Base-by-base conservation (phyloP, 2,329 filamentous ascomycete genomes). In the Lachnellula subtilissima region DNA sequence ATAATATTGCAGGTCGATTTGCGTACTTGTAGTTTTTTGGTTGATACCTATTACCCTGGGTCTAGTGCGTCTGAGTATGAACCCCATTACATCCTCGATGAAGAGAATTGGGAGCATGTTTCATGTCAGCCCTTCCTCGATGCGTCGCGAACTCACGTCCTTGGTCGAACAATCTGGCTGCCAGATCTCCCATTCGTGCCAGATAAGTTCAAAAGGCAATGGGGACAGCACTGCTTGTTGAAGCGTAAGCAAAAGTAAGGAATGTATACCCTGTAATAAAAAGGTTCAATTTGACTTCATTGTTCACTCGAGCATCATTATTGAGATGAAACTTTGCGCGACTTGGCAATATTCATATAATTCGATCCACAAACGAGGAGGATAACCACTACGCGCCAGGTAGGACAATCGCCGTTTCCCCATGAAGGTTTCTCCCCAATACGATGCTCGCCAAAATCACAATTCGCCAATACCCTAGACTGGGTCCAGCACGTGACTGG, bases 141-240 rank as follows among this genome's bases (percentile, higher is more conserved):
- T 70, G 82, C 88, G 0, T 82, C 82, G 4, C 81, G 79, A 55
- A 97, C 93, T 0, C 80, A 85, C 45, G 73, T 89, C 11, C 61
- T 97, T 5, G 88, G 88, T 2, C 83, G 94, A 58, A 81, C 89
- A 8, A 73, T 96, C 48, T 97, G 91, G 89, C 70, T 96, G 37
- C 94, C 94, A 2, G 81, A 91, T 62, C 73, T 84, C 59, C 74
- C 79, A 0, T 73, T 90, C 40, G 75, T 96, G 14, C 91, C 92
- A 0, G 78, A 84, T 43, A 79, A 78, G 57, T 86, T 84, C 61
- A 83, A 79, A 64, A 83, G 93, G 55, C 85, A 84, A 72, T 97
- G 92, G 91, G 94, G 91, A 17, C 79, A 84, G 52, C 95, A 97
- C 72, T 99, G 94, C 71, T 76, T 99, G 52, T 73, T 97, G 61